phyloP scores from a whole-genome alignment of 805 yeast species.

The Wickerhamomyces bisporus region DNA sequence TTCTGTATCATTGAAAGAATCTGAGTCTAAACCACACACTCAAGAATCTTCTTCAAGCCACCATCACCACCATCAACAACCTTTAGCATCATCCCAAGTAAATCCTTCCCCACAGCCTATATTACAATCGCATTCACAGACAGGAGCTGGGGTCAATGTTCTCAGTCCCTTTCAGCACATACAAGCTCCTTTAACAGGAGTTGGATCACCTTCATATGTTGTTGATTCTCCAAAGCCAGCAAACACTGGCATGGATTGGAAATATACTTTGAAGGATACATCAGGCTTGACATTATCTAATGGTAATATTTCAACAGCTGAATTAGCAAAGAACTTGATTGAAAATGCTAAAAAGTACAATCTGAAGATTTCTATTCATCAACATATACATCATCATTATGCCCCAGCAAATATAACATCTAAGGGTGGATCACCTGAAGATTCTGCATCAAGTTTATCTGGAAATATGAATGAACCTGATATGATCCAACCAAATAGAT shows the following conservation, averaged over 20 bases:
- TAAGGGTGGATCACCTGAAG: slow-evolving; percentile 18
- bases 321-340: slow-evolving; percentile 50
- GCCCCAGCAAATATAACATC: slow-evolving; percentile 34
- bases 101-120: too few relatives aligned
- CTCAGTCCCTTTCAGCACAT: background rate
- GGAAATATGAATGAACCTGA: slow-evolving; percentile 14
- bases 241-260: slow-evolving; percentile 51
- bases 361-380: slow-evolving; percentile 68
- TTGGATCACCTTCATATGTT: slow-evolving; percentile 3
- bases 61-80: background rate
- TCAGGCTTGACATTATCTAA: slow-evolving; percentile 39
- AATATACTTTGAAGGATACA: slow-evolving; percentile 45
- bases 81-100: too few relatives aligned
- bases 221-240: slow-evolving; percentile 22
- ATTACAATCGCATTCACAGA: too few relatives aligned
- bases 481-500: slow-evolving; percentile 44
- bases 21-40: background rate
- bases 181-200: background rate
- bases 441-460: slow-evolving; percentile 19
- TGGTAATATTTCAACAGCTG: slow-evolving; percentile 50
- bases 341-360: slow-evolving; percentile 54
- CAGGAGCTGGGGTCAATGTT: too few relatives aligned
- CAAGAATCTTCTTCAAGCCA: background rate
- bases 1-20: too few relatives aligned
- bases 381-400: slow-evolving; percentile 80